Evolutionary conservation across 1,139 yeast species (phyloP).

Genomic region (Zygoascus sp.): DNA sequence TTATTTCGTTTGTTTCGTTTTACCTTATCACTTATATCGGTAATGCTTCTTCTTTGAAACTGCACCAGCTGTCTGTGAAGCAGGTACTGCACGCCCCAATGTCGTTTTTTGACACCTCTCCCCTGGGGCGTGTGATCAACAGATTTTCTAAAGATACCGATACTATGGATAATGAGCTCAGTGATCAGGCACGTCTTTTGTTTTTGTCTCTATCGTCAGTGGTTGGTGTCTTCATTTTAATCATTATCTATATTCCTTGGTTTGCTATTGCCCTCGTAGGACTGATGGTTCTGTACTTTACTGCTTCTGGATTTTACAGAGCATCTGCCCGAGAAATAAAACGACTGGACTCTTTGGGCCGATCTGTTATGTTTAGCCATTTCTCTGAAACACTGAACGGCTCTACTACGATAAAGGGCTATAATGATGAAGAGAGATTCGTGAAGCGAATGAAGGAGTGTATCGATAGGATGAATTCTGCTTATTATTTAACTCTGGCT

Average conservation of each 20-base stretch:
- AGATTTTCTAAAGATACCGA: constrained; percentile 82
- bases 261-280: constrained; percentile 67
- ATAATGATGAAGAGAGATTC: constrained; percentile 47
- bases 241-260: constrained; percentile 73
- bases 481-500: constrained; percentile 60
- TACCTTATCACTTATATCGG: constrained; percentile 47
- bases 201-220: constrained; percentile 50
- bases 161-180: constrained; percentile 65
- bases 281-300: constrained; percentile 43
- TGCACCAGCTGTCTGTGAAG: constrained; percentile 49
- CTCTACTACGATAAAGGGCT: constrained; percentile 64
- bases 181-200: constrained; percentile 40
- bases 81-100: constrained; percentile 71
- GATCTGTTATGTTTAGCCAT: constrained; percentile 74
- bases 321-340: constrained; percentile 80
- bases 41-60: constrained; percentile 38
- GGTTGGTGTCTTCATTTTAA: constrained; percentile 60
- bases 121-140: constrained; percentile 65
- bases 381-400: constrained; percentile 75
- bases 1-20: constrained; percentile 42
- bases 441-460: constrained; percentile 45
- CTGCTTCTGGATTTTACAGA: constrained; percentile 60
- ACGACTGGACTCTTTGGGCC: constrained; percentile 69
- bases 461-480: constrained; percentile 65
- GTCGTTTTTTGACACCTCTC: constrained; percentile 64